Evolutionary conservation across 768 basidiomycete species (phyloP), one percentile per base, ranked within the genome.

Genomic region (Hemileccinum rubropunctum): DNA sequence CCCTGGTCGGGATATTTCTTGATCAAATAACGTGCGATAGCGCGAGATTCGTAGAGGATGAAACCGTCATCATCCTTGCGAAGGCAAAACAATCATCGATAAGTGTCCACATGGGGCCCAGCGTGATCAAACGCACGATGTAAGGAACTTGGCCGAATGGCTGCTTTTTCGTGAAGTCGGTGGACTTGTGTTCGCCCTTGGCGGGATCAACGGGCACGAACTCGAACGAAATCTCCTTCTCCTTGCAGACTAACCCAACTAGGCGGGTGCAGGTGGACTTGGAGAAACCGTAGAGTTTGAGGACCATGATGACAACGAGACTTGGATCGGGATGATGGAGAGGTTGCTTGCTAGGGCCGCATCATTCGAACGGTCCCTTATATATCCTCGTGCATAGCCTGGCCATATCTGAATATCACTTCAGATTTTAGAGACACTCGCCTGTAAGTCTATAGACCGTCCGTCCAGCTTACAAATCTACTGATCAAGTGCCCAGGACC

Each of bases 11-110:
- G 60, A 56, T 81, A 80, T 63, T 84, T 85, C 34, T 64, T 62
- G 32, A 72, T 77, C 57, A 86, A 58, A 61, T 87, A 88, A 13
- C 80, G 76, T 33, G 60, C 64, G 52, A 87, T 84, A 1, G 83
- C 83, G 13, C 83, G 79, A 35, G 76, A 76, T 58, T 85, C 83
- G 62, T 75, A 86, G 23, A 89, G 56, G 48, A 77, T 69, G 64
- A 84, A 79, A 5, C 82, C 84, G 35, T 82, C 82, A 21, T 86
- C 83, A 44, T 82, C 72, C 76, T 79, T 27, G 20, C 23, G 6
- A 9, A 1, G 28, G 26, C 18, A 18, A 32, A 11, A 7, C 13
- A 3, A 40, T 33, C 30, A 2, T 1, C 0, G 1, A 32, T 56
- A 20, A 56, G 47, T n/a, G 1, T 42, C 20, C 11, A 5, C 3